A percentile compares a stretch with the other conserved stretches of the same genome.
phyloP scores from a whole-genome alignment of 2,329 filamentous ascomycete species.

The Sporothrix inflata region DNA sequence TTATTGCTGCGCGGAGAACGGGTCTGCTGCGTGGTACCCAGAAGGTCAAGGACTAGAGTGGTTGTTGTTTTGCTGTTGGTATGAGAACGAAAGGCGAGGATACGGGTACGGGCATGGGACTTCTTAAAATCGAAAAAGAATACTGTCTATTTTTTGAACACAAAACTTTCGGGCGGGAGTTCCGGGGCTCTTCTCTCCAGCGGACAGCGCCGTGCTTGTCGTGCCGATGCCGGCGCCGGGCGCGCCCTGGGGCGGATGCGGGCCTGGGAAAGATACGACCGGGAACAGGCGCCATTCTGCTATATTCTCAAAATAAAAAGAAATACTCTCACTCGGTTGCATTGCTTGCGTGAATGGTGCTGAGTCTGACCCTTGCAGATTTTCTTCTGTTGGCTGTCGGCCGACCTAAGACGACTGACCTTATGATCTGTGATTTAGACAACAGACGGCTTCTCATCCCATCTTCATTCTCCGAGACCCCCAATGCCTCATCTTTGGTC shows the following conservation, averaged over 20 bases:
- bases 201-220: slow-evolving; percentile 15
- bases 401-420: not conserved
- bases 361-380: not conserved
- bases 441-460: not conserved
- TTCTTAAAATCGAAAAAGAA: slow-evolving; percentile 11
- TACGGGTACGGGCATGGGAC: slow-evolving; percentile 13
- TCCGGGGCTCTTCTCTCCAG: slow-evolving; percentile 18
- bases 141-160: slow-evolving; percentile 24
- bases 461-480: no score
- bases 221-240: slow-evolving; percentile 4
- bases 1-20: slow-evolving; percentile 98
- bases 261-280: slow-evolving; percentile 17
- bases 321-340: not conserved
- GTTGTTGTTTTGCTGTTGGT: slow-evolving; percentile 41
- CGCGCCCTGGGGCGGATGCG: slow-evolving; percentile 3
- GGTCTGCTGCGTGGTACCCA: slow-evolving; percentile 99
- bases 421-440: not conserved
- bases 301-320: slow-evolving; percentile 25
- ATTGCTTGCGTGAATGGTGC: not conserved
- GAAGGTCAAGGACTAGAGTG: slow-evolving; percentile 95
- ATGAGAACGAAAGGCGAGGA: not conserved
- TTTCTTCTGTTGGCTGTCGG: not conserved
- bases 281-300: slow-evolving; percentile 26
- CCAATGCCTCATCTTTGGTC: not conserved
- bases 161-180: slow-evolving; percentile 18